A percentile compares a stretch with the other conserved stretches of the same genome.
phyloP scores from a whole-genome alignment of 2,329 filamentous ascomycete genomes.

The Tolypocladium tropicale region DNA sequence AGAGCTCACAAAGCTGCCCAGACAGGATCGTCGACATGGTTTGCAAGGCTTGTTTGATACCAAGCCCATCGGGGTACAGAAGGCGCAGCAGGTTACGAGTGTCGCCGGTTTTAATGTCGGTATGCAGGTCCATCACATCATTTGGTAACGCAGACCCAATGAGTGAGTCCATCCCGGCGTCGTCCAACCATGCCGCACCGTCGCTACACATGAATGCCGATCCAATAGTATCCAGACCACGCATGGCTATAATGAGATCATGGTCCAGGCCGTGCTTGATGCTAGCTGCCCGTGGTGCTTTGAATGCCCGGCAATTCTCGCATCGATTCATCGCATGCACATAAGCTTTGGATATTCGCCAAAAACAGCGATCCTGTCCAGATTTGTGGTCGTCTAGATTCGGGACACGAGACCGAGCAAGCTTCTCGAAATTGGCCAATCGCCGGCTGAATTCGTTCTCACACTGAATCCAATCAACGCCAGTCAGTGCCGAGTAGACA shows the following conservation, averaged over 20 bases:
- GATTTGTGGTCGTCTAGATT: conserved; percentile 1
- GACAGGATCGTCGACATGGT: conserved; percentile 4
- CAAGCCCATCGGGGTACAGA: conserved; percentile 2
- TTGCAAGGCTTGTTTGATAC: not conserved
- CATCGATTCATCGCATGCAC: conserved; percentile 2
- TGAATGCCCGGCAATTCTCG: conserved; percentile 1
- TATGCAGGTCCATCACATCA: conserved; percentile 7
- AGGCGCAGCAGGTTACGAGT: conserved; percentile 4
- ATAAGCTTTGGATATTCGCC: conserved; percentile 3
- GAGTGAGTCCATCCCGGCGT: conserved; percentile 5
- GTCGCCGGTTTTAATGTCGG: conserved; percentile 4
- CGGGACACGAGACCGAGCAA: conserved; percentile 1
- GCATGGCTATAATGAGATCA: conserved; percentile 1
- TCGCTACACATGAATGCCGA: conserved; percentile 6
- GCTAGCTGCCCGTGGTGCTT: not conserved
- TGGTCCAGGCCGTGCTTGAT: conserved; percentile 3
- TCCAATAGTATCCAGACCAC: conserved; percentile 4
- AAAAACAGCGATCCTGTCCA: conserved; percentile 4
- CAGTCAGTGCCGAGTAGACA: conserved; percentile 4
- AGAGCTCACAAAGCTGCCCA: conserved; percentile 4
- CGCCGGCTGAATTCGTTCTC: conserved; percentile 2
- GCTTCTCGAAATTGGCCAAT: conserved; percentile 1
- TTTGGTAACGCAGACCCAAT: conserved; percentile 4
- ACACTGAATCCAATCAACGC: conserved; percentile 4
- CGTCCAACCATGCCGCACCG: conserved; percentile 4